These are phyloP conservation scores for Eragrostis curvula DNA, from an alignment of 176 grass and related monocot genomes.

Conservation along the genomic window DNA sequence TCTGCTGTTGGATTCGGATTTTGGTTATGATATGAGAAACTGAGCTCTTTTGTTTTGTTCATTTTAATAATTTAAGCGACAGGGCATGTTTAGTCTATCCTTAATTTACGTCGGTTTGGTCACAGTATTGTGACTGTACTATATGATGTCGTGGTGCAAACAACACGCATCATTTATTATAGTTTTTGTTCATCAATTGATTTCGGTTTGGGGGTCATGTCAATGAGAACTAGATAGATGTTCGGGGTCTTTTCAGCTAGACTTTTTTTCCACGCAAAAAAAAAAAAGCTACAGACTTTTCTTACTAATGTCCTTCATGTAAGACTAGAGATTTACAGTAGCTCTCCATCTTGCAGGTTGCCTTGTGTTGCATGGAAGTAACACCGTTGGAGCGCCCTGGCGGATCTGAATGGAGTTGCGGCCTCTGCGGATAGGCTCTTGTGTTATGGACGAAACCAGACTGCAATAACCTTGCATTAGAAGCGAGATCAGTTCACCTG, in stretches of 20 bases:
- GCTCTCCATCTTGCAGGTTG: slow-evolving; percentile 39
- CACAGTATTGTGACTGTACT: not conserved
- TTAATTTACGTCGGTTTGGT: not conserved
- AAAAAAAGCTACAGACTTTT: too few species aligned
- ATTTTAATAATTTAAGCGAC: not conserved
- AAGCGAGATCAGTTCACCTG: slow-evolving; percentile 66
- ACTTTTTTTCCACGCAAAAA: too few species aligned
- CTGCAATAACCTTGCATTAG: slow-evolving; percentile 53
- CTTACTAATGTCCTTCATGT: too few species aligned
- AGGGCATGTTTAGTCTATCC: not conserved
- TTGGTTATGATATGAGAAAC: not conserved
- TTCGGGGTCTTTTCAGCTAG: too few species aligned
- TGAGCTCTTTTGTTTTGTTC: not conserved
- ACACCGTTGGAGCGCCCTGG: not conserved
- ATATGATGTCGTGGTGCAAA: not conserved
- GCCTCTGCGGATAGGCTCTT: slow-evolving; percentile 10
- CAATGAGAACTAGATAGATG: too few species aligned
- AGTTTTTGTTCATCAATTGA: not conserved
- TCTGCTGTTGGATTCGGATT: not conserved
- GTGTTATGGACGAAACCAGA: slow-evolving; percentile 19
- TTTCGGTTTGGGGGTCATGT: not conserved
- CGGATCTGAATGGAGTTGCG: slow-evolving; percentile 23
- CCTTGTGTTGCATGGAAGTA: slow-evolving; percentile 50
- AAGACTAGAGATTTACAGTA: not conserved
- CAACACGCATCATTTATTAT: not conserved